Evolutionary conservation across 1,284 basidiomycete species (phyloP), one percentile per base, ranked within the genome.

Genomic region (Somion occarium): DNA sequence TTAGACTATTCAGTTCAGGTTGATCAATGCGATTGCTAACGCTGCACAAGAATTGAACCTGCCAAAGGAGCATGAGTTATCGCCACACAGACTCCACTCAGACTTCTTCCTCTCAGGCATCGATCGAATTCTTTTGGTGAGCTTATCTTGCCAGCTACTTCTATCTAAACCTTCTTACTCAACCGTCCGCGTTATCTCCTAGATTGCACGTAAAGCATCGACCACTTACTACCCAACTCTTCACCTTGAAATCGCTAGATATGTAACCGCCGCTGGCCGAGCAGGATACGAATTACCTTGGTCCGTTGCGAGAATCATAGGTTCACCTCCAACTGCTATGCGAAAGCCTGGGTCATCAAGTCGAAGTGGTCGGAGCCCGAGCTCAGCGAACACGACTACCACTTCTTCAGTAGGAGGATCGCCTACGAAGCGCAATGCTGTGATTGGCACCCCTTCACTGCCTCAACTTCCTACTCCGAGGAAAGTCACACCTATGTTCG

Each of bases 181-280:
- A 22, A 7, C 23, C 5, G 45, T 25, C 38, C 44, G 22, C 24
- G 9, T 45, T 15, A 23, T n/a, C 24, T 45, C 30, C 30, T 62
- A 97, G 93, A 91, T 94, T 39, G 82, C 92, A 1, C 86, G 94
- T 49, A 96, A 96, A 68, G 92, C 94, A 5, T 96, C 93, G 5
- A 84, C 87, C 12, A 85, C 88, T 9, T 96, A 96, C 67, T 98
- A 98, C 67, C 92, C 93, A 0, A 88, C 84, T 1, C 79, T 98
- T 2, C 94, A 98, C 65, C 83, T 97, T 44, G 94, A 97, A 69
- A 74, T 98, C 44, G 80, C 92, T 1, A 81, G 93, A 22, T 97
- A 96, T 65, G 76, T 95, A 55, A 73, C 78, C 0, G 74, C 83
- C 53, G 82, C 85, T 1, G 64, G 65, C 9, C 71, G 76, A 9